phyloP scores from a whole-genome alignment of 2,329 filamentous ascomycete species.

The Ophioceras dolichostomum region DNA sequence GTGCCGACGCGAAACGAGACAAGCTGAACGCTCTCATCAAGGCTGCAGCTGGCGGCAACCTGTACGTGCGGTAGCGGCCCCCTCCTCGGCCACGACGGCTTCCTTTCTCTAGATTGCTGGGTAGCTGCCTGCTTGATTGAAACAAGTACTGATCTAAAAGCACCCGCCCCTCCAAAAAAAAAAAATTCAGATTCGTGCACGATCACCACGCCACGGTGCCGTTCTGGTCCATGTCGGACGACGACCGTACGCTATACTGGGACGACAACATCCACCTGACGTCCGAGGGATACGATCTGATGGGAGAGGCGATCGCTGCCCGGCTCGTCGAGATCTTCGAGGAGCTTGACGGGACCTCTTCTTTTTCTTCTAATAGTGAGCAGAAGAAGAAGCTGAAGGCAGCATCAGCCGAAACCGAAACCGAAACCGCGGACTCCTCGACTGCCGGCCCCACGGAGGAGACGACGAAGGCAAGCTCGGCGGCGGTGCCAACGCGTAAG shows the following conservation, averaged over 20 bases:
- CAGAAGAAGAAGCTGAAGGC: conserved; percentile 6
- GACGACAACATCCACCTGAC: conserved; percentile 50
- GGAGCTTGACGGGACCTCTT: conserved; percentile 14
- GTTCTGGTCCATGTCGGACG: conserved; percentile 33
- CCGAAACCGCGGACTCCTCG: neutral
- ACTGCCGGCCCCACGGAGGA: conserved; percentile 1
- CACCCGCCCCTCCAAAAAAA: no score
- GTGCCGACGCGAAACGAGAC: conserved; percentile 5
- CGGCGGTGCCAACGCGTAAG: neutral
- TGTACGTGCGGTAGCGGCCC: no score
- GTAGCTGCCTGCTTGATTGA: no score
- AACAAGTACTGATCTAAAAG: neutral
- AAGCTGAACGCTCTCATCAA: conserved; percentile 41
- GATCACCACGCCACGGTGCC: conserved; percentile 37
- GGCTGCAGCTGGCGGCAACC: conserved; percentile 31
- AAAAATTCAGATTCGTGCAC: conserved; percentile 1
- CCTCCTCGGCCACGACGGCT: no score
- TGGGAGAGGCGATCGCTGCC: conserved; percentile 45
- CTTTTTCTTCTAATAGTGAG: no score
- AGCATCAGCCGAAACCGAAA: conserved; percentile 2
- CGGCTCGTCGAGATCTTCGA: conserved; percentile 34
- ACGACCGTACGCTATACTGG: conserved; percentile 39
- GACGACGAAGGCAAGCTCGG: neutral
- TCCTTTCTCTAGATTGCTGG: neutral
- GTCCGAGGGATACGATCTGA: conserved; percentile 45